These are phyloP conservation scores for Zygoascus bituminiphila DNA, from an alignment of 805 yeast genomes.

Conservation along the genomic window DNA sequence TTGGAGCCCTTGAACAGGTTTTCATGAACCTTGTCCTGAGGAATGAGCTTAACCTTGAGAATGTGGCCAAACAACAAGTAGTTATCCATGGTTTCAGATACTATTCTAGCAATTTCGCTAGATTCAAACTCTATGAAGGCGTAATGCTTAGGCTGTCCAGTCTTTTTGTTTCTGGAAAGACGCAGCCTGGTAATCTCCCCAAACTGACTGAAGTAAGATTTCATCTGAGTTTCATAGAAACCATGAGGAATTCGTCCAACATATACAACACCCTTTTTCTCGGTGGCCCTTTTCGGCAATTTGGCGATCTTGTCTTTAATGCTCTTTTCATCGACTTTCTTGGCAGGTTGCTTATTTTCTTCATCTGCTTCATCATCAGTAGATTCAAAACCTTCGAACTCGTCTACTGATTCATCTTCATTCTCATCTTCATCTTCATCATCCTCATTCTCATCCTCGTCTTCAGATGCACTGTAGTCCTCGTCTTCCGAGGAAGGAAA, in stretches of 20 bases:
- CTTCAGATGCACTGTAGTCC: slow-evolving; percentile 1
- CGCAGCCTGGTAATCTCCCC: slow-evolving; percentile 75
- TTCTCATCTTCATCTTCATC: slow-evolving; percentile 9
- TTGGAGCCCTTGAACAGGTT: slow-evolving; percentile 53
- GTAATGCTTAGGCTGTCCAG: slow-evolving; percentile 86
- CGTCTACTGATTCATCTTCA: slow-evolving; percentile 11
- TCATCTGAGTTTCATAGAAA: slow-evolving; percentile 66
- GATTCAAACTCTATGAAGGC: slow-evolving; percentile 81
- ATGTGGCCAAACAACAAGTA: slow-evolving; percentile 84
- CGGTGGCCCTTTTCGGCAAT: slow-evolving; percentile 10
- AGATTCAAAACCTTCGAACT: slow-evolving; percentile 20
- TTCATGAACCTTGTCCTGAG: slow-evolving; percentile 31
- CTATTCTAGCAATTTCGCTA: slow-evolving; percentile 71
- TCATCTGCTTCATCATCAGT: slow-evolving; percentile 20
- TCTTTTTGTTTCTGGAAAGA: slow-evolving; percentile 78
- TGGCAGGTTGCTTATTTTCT: neutral
- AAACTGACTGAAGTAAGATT: slow-evolving; percentile 79
- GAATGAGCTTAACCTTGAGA: slow-evolving; percentile 58
- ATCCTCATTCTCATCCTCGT: slow-evolving; percentile 7
- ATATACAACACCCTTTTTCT: slow-evolving; percentile 58
- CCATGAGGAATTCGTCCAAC: slow-evolving; percentile 91
- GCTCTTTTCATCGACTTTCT: slow-evolving; percentile 11
- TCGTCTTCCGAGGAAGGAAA: slow-evolving; percentile 20
- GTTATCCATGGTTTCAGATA: slow-evolving; percentile 94
- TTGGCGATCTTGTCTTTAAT: slow-evolving; percentile 8